Evolutionary conservation across 176 grass and related monocot species (phyloP).

Genomic region (Oryza glaberrima): DNA sequence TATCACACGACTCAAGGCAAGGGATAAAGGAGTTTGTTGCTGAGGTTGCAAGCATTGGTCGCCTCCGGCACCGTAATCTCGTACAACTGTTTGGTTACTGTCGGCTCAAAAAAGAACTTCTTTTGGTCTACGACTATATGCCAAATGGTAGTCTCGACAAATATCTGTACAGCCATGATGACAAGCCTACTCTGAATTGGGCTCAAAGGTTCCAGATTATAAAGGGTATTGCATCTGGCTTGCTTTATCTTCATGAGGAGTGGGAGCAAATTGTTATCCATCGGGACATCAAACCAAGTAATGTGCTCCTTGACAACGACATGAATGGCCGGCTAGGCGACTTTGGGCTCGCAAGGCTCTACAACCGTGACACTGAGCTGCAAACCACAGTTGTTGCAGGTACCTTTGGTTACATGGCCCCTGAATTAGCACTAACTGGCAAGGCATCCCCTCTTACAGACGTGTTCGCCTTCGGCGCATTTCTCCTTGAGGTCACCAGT

Average conservation of each 20-base stretch:
- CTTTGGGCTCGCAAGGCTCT: background rate
- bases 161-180: background rate
- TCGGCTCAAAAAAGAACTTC: background rate
- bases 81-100: background rate
- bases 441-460: background rate
- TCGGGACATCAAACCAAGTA: background rate
- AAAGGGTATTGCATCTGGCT: background rate
- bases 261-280: background rate
- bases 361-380: background rate
- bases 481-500: background rate
- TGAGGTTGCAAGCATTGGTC: background rate
- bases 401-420: constrained; percentile 16
- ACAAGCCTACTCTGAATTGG: background rate
- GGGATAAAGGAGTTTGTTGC: background rate
- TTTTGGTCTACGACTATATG: background rate
- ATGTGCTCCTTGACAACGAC: background rate
- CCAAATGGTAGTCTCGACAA: background rate
- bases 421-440: background rate
- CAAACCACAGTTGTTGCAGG: background rate
- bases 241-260: background rate
- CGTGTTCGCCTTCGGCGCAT: background rate
- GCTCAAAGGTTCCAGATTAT: background rate
- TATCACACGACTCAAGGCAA: background rate
- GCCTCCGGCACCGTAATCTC: background rate
- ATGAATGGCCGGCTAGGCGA: background rate